phyloP scores from a whole-genome alignment of 169 alveolate species.

The Plasmodium gallinaceum region DNA sequence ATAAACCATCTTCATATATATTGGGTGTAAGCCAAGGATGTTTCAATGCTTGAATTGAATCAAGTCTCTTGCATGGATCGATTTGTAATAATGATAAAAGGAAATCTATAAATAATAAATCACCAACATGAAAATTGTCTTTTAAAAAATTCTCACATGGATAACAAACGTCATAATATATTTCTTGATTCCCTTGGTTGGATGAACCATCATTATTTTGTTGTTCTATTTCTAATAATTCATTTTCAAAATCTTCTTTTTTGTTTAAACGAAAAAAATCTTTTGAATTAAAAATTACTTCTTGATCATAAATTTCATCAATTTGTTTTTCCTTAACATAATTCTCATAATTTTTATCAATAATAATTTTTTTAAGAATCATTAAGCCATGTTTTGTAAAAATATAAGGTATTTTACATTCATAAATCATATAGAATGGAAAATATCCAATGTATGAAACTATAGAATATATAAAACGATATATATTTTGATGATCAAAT shows the following conservation, averaged over 20 bases:
- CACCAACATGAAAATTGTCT: constrained; percentile 55
- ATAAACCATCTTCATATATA: constrained; percentile 66
- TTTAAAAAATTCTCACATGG: constrained; percentile 62
- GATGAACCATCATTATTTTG: neutral
- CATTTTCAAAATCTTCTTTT: constrained; percentile 12
- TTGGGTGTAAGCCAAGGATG: constrained; percentile 92
- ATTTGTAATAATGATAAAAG: constrained; percentile 83
- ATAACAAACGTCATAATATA: constrained; percentile 73
- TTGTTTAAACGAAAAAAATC: constrained; percentile 74
- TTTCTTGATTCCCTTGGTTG: constrained; percentile 11
- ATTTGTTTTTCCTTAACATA: constrained; percentile 41
- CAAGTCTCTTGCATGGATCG: constrained; percentile 90
- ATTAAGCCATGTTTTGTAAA: constrained; percentile 77
- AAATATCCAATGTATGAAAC: constrained; percentile 86
- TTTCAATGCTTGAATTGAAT: constrained; percentile 93
- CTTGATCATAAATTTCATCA: constrained; percentile 65
- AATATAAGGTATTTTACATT: constrained; percentile 70
- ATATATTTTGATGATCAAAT: constrained; percentile 89
- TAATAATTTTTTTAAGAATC: constrained; percentile 23
- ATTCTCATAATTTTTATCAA: constrained; percentile 23
- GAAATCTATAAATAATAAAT: constrained; percentile 54
- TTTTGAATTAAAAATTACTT: constrained; percentile 60
- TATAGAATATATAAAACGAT: constrained; percentile 88
- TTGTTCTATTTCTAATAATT: constrained; percentile 25
- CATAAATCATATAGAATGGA: constrained; percentile 85